Percentiles rank a stretch among this genome's conserved stretches.
These are phyloP conservation scores for Ceratobasidium sp. DNA, from an alignment of 1,284 basidiomycete species.

Conservation along the genomic window DNA sequence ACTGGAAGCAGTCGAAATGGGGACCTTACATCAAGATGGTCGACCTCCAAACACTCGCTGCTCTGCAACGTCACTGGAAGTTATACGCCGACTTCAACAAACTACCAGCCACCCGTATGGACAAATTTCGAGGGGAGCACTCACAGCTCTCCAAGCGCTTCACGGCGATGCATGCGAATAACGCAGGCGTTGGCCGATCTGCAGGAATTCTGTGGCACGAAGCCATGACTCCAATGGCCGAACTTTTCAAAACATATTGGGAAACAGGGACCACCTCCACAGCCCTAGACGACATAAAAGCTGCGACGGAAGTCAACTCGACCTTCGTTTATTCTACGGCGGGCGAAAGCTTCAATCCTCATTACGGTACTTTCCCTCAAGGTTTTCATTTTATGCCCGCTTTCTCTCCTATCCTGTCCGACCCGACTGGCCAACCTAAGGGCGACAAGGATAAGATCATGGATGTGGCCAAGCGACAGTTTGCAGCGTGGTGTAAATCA, in stretches of 20 bases:
- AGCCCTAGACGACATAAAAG: constrained; percentile 51
- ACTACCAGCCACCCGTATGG: constrained; percentile 32
- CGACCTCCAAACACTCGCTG: constrained; percentile 60
- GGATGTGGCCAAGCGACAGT: constrained; percentile 56
- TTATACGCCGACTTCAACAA: constrained; percentile 57
- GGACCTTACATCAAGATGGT: constrained; percentile 59
- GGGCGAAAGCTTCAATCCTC: constrained; percentile 61
- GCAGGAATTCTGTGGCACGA: constrained; percentile 59
- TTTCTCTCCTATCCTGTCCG: constrained; percentile 51
- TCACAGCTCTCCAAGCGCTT: constrained; percentile 41
- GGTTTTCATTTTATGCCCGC: constrained; percentile 64
- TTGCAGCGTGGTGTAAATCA: constrained; percentile 58
- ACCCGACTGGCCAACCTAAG: constrained; percentile 45
- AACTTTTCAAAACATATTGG: constrained; percentile 61
- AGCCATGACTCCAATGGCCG: constrained; percentile 49
- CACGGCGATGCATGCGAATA: background rate
- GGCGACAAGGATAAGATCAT: constrained; percentile 51
- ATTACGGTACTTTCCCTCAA: constrained; percentile 65
- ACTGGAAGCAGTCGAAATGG: constrained; percentile 64
- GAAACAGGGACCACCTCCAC: constrained; percentile 61
- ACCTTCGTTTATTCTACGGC: constrained; percentile 62
- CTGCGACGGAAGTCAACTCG: constrained; percentile 62
- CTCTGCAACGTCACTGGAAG: constrained; percentile 63
- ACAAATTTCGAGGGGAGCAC: constrained; percentile 43
- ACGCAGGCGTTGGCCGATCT: constrained; percentile 55